Evolutionary conservation across 169 alveolate genomes (phyloP).

Genomic region (Plasmodium gaboni): DNA sequence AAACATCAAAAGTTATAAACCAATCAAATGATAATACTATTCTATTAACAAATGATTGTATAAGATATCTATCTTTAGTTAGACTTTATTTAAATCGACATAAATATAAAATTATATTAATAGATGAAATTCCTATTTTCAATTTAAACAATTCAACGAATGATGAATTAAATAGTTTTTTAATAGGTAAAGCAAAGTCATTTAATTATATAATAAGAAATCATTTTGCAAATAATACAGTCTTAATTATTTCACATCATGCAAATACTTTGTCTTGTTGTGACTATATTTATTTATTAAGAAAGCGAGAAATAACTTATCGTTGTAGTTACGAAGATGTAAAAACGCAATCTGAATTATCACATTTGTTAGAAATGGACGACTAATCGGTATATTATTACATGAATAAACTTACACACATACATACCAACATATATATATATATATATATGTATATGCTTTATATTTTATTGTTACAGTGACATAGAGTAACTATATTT

Average conservation of each 20-base stretch:
- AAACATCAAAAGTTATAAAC: too few species aligned
- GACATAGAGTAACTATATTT: too few species aligned
- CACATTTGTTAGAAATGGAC: constrained; percentile 31
- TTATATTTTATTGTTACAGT: too few species aligned
- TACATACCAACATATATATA: too few species aligned
- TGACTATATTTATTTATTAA: constrained; percentile 78
- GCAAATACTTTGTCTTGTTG: constrained; percentile 78
- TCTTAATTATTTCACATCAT: constrained; percentile 79
- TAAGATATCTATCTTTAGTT: constrained; percentile 84
- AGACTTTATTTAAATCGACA: constrained; percentile 81
- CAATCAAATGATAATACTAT: constrained; percentile 15
- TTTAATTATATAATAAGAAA: constrained; percentile 71
- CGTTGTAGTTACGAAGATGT: constrained; percentile 41
- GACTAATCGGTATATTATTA: not conserved
- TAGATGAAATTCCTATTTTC: constrained; percentile 88
- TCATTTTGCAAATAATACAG: constrained; percentile 78
- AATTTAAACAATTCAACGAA: constrained; percentile 12
- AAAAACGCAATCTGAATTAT: constrained; percentile 50
- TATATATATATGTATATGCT: too few species aligned
- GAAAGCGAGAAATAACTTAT: constrained; percentile 74
- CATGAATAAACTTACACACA: too few species aligned
- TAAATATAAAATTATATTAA: constrained; percentile 81
- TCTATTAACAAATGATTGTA: constrained; percentile 76
- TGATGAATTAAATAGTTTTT: constrained; percentile 10
- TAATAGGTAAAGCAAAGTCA: constrained; percentile 32